Evolutionary conservation across 495 filamentous ascomycete species (phyloP).

Genomic region (Aspergillus ellipticus): DNA sequence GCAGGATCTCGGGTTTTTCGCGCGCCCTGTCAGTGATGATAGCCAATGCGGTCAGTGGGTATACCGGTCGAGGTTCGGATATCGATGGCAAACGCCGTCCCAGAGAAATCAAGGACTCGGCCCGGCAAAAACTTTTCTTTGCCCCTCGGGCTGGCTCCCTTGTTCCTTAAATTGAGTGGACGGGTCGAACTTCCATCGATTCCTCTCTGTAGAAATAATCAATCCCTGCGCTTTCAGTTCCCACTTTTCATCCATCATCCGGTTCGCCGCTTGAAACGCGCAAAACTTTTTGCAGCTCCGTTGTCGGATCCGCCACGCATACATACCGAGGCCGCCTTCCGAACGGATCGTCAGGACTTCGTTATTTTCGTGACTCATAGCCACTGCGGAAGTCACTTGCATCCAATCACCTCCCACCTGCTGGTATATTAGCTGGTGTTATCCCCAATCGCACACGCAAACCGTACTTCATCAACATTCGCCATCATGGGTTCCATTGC

Average conservation of each 20-base stretch:
- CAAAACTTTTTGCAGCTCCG: neutral
- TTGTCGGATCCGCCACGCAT: neutral
- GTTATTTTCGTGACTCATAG: conserved; percentile 12
- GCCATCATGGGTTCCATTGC: conserved; percentile 36
- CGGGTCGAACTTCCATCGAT: neutral
- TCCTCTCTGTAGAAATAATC: neutral
- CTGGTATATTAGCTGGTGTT: neutral
- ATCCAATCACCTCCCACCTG: neutral
- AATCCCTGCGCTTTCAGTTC: neutral
- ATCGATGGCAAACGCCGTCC: conserved; percentile 15
- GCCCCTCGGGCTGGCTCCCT: neutral
- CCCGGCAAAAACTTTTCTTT: conserved; percentile 15
- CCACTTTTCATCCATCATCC: neutral
- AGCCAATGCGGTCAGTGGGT: neutral
- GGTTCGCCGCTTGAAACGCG: neutral
- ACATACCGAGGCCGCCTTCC: neutral
- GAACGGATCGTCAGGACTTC: neutral
- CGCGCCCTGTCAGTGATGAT: neutral
- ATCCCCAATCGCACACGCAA: neutral
- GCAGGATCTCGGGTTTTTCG: neutral
- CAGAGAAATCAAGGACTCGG: conserved; percentile 3
- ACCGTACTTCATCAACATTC: neutral
- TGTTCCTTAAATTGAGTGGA: neutral
- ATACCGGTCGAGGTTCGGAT: conserved; percentile 10
- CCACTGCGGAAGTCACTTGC: neutral